Conservation (phyloP, 306 rosid genomes). For the Calophaca sinica region DNA sequence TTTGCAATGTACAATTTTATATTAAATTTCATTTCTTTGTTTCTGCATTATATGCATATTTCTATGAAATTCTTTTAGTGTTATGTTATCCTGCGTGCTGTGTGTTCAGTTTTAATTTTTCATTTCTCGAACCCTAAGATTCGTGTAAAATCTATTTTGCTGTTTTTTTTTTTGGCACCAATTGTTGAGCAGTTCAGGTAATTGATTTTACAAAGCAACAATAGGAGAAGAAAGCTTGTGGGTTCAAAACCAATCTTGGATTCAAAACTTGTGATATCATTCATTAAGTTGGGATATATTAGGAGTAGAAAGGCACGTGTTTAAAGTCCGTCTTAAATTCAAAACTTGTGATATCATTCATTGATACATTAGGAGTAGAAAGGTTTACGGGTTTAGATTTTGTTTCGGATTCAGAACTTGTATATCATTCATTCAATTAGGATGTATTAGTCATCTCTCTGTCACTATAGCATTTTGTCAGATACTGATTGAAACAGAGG, state of each 20-base stretch:
- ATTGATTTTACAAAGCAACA: neutral
- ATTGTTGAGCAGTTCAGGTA: neutral
- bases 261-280: too few species aligned
- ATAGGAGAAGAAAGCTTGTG: neutral
- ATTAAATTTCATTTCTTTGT: neutral
- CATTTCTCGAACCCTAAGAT: conserved; percentile 23
- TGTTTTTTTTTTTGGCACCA: neutral
- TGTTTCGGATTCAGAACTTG: too few species aligned
- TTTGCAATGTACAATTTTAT: neutral
- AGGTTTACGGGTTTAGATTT: too few species aligned
- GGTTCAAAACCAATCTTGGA: neutral
- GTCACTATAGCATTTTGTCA: too few species aligned
- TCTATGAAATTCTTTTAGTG: neutral
- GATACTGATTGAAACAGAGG: too few species aligned
- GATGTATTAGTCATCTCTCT: too few species aligned
- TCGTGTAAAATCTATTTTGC: neutral
- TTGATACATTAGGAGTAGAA: too few species aligned
- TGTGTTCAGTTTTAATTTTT: neutral
- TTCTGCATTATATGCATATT: neutral
- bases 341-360: neutral
- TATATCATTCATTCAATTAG: too few species aligned
- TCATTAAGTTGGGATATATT: too few species aligned
- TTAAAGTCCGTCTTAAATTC: neutral
- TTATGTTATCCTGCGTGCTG: neutral
- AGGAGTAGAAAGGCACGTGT: too few species aligned